phyloP scores from a whole-genome alignment of 345 rosid genomes.

The Euphorbia pulcherrima region DNA sequence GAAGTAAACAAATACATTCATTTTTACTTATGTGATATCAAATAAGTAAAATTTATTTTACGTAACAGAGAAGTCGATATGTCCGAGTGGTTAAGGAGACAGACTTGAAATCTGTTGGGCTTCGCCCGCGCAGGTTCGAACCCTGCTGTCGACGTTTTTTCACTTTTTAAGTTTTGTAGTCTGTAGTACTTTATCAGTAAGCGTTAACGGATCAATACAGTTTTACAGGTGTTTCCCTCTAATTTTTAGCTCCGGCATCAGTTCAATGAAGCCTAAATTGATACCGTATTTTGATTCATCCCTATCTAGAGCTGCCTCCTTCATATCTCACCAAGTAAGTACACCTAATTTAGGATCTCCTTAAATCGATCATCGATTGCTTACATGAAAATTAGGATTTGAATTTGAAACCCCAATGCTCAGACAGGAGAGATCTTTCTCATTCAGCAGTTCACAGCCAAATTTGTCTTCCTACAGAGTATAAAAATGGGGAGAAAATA shows the following conservation, averaged over 20 bases:
- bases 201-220: no score
- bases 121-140: slow-evolving; percentile 99
- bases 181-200: no score
- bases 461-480: neutral
- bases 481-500: neutral
- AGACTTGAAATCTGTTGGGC: slow-evolving; percentile 99
- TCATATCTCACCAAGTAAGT: slow-evolving; percentile 37
- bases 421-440: no score
- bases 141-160: slow-evolving; percentile 72
- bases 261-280: slow-evolving; percentile 45
- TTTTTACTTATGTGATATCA: no score
- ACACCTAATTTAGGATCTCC: slow-evolving; percentile 29
- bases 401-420: slow-evolving; percentile 17
- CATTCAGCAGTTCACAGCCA: neutral
- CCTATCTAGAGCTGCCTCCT: slow-evolving; percentile 38
- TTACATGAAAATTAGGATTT: neutral
- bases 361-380: neutral
- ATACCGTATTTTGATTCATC: slow-evolving; percentile 42
- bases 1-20: neutral
- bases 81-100: slow-evolving; percentile 99
- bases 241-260: slow-evolving; percentile 37
- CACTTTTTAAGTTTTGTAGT: no score
- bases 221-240: no score
- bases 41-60: no score
- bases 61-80: slow-evolving; percentile 28